Evolutionary conservation across 2,329 filamentous ascomycete species (phyloP), one percentile per base, ranked within the genome.

Genomic region (Trichoderma cornu-damae): DNA sequence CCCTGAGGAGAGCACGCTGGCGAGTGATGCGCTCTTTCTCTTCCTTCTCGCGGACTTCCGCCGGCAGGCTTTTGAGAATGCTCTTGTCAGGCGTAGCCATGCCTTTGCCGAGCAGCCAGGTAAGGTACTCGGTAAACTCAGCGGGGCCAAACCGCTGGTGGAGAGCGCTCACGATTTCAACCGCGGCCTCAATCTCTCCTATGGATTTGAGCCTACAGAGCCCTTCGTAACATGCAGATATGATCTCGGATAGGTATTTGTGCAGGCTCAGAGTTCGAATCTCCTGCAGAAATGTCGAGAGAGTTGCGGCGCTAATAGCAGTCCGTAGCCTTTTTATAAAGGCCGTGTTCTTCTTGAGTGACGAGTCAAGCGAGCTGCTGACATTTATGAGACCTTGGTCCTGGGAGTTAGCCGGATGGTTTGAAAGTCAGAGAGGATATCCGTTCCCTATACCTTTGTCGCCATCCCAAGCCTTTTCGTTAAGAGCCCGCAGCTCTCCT

Each of bases 251-350:
- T 14, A 97, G 84, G 73, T 97, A 97, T 71, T 96, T 96, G 79
- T 93, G 90, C 50, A 97, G 81, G 64, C 92, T 96, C 26, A 97
- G 80, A 24, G 90, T 89, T 66, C 88, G 87, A 66, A 96, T 92
- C 70, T 97, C 93, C 70, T 93, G 85, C 47, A 96, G 77, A 73
- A 97, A 96, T 59, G 90, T 94, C 63, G 83, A 79, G 55, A 92
- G 84, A 56, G 88, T 89, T 57, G 90, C 80, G 48, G 89, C 77
- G 62, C 88, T 92, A 62, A 97, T 86, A 60, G 90, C 89, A 59
- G 93, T 96, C 65, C 93, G 89, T 57, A 97, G 80, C 68, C 93
- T 90, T 75, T 96, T 96, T 70, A 97, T 97, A 72, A 97, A 96
- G 63, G 92, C 91, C 3, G 93, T 97, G 68, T 97, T 97, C 79